A percentile compares a stretch with the other conserved stretches of the same genome.
phyloP scores from a whole-genome alignment of 2,329 filamentous ascomycete genomes.

The Spiromastix sp. region DNA sequence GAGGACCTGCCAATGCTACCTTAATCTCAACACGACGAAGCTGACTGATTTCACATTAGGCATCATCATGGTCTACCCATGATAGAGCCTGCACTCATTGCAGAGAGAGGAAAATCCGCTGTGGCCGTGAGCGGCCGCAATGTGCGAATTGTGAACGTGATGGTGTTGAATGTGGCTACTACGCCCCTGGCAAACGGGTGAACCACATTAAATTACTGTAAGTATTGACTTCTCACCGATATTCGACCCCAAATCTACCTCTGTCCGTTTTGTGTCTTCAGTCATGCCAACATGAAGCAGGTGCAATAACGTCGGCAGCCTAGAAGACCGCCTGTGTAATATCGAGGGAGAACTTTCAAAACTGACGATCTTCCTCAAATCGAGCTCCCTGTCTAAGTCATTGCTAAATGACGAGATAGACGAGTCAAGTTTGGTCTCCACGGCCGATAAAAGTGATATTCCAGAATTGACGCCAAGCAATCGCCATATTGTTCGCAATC shows the following conservation, averaged over 20 bases:
- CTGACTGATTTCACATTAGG: too few relatives aligned
- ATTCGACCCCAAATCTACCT: too few relatives aligned
- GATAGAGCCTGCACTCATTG: slow-evolving; percentile 11
- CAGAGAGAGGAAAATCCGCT: slow-evolving; percentile 13
- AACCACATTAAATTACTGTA: slow-evolving; percentile 9
- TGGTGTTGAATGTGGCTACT: slow-evolving; percentile 6
- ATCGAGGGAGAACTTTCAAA: slow-evolving; percentile 9
- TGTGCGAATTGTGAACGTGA: slow-evolving; percentile 12
- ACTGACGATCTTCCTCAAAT: slow-evolving; percentile 3
- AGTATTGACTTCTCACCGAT: too few relatives aligned
- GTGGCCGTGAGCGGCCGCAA: slow-evolving; percentile 10
- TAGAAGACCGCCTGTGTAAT: slow-evolving; percentile 8
- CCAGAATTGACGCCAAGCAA: neutral
- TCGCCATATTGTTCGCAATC: slow-evolving; percentile 6
- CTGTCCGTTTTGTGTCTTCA: too few relatives aligned
- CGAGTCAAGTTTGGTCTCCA: neutral
- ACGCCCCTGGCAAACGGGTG: slow-evolving; percentile 6
- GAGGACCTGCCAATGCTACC: too few relatives aligned
- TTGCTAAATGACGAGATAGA: neutral
- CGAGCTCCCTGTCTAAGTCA: neutral
- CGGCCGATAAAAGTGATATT: neutral
- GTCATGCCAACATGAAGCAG: too few relatives aligned
- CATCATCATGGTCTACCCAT: slow-evolving; percentile 5
- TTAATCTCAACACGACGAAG: too few relatives aligned
- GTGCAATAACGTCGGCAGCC: slow-evolving; percentile 8